Percentiles rank a stretch among this genome's conserved stretches.
These are phyloP conservation scores for Neckera pumila DNA, from an alignment of 225 moss, liverwort and hornwort species.

Conservation along the genomic window DNA sequence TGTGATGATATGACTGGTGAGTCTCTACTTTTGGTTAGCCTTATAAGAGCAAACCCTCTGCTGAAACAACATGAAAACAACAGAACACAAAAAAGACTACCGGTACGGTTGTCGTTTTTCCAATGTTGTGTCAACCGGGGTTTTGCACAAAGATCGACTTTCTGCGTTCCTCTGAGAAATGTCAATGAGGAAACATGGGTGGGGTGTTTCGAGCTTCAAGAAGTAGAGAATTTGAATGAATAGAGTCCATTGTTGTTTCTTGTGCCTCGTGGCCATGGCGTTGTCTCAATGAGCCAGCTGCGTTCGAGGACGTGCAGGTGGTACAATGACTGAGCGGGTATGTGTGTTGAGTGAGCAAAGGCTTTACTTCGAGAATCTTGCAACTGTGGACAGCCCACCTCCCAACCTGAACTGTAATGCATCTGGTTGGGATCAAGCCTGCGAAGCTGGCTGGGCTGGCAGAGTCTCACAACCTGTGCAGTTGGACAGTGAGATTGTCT, in stretches of 20 bases:
- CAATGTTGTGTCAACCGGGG: not conserved
- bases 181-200: not conserved
- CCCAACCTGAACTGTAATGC: constrained; percentile 52
- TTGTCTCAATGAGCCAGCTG: not conserved
- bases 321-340: constrained; percentile 25
- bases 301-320: constrained; percentile 19
- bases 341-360: constrained; percentile 38
- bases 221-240: not conserved
- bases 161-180: not conserved
- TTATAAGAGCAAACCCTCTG: not conserved
- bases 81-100: not conserved
- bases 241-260: not conserved
- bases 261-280: not conserved
- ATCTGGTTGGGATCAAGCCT: constrained; percentile 46
- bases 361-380: constrained; percentile 43
- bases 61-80: not conserved
- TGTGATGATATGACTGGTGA: constrained; percentile 35
- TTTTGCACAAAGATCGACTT: not conserved
- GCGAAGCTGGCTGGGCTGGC: constrained; percentile 52
- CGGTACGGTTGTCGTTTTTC: not conserved
- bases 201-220: not conserved
- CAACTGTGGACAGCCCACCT: constrained; percentile 29
- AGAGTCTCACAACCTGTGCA: constrained; percentile 8
- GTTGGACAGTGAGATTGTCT: constrained; percentile 23
- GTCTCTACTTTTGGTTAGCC: not conserved